phyloP scores from a whole-genome alignment of 306 rosid genomes.

The Corylus avellana region DNA sequence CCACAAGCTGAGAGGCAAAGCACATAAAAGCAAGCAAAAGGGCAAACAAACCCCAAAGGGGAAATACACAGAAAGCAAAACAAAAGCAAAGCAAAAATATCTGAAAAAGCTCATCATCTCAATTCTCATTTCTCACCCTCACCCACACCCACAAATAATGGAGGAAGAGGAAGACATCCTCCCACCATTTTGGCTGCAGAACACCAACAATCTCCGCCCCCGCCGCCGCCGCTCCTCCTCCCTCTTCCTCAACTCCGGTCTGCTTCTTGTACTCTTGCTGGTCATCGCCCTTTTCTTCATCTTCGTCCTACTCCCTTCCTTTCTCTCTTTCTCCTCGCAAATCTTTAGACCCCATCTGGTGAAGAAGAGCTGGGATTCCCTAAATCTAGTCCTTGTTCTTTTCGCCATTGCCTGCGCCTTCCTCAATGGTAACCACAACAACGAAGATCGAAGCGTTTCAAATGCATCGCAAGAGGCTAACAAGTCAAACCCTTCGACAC shows the following conservation, averaged over 20 bases:
- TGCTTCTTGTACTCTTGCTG: slow-evolving; percentile 41
- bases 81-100: neutral
- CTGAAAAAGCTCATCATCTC: slow-evolving; percentile 21
- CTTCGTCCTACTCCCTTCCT: slow-evolving; percentile 52
- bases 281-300: slow-evolving; percentile 45
- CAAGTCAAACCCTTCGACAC: slow-evolving; percentile 46
- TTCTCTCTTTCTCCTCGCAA: slow-evolving; percentile 50
- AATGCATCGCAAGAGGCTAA: neutral
- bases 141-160: slow-evolving; percentile 27
- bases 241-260: slow-evolving; percentile 49
- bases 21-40: no score
- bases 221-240: slow-evolving; percentile 53
- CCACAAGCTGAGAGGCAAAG: no score
- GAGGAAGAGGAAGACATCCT: slow-evolving; percentile 44
- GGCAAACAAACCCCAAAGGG: no score
- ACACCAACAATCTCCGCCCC: slow-evolving; percentile 17
- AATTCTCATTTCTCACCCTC: neutral
- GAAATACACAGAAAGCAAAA: slow-evolving; percentile 5
- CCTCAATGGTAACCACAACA: slow-evolving; percentile 47
- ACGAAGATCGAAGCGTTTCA: slow-evolving; percentile 30
- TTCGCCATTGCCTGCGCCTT: slow-evolving; percentile 87
- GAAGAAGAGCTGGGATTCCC: slow-evolving; percentile 78
- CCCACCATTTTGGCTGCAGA: slow-evolving; percentile 65
- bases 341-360: slow-evolving; percentile 64
- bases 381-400: slow-evolving; percentile 73